A percentile compares a stretch with the other conserved stretches of the same genome.
These are phyloP conservation scores for Crithidia expoeki DNA, from an alignment of 208 protist genomes.

Conservation along the genomic window DNA sequence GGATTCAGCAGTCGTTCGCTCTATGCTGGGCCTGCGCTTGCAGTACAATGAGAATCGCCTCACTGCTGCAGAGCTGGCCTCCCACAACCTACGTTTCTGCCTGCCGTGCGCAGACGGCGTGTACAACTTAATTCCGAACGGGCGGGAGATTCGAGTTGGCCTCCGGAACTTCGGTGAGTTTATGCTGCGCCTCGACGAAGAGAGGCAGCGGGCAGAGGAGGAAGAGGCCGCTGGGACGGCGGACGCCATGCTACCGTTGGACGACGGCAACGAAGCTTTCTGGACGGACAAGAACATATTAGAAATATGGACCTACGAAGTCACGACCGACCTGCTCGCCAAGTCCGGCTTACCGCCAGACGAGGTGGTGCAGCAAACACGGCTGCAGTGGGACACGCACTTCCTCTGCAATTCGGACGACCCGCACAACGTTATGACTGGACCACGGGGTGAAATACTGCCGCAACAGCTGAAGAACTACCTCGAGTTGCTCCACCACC, in stretches of 20 bases:
- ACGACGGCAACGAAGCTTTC: constrained; percentile 9
- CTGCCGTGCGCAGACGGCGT: constrained; percentile 33
- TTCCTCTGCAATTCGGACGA: constrained; percentile 25
- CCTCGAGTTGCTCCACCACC: constrained; percentile 25
- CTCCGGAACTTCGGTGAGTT: constrained; percentile 47
- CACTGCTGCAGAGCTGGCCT: constrained; percentile 30
- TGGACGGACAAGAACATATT: constrained; percentile 32
- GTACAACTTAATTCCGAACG: constrained; percentile 55
- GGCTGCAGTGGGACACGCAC: constrained; percentile 35
- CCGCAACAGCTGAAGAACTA: constrained; percentile 26
- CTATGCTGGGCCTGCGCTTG: constrained; percentile 26
- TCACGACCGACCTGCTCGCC: constrained; percentile 24
- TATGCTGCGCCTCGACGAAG: constrained; percentile 37
- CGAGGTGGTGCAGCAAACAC: constrained; percentile 35
- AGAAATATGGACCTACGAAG: constrained; percentile 38
- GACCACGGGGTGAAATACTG: constrained; percentile 10
- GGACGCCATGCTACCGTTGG: not conserved
- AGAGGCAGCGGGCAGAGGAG: constrained; percentile 27
- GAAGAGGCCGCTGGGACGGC: not conserved
- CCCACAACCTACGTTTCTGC: constrained; percentile 38
- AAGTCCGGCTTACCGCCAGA: constrained; percentile 33
- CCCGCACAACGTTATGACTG: constrained; percentile 21
- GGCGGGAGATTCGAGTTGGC: constrained; percentile 44
- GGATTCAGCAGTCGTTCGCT: constrained; percentile 31
- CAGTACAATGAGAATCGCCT: constrained; percentile 24